phyloP scores from a whole-genome alignment of 371 early-diverging fungal species.

The Mortierella polycephala region DNA sequence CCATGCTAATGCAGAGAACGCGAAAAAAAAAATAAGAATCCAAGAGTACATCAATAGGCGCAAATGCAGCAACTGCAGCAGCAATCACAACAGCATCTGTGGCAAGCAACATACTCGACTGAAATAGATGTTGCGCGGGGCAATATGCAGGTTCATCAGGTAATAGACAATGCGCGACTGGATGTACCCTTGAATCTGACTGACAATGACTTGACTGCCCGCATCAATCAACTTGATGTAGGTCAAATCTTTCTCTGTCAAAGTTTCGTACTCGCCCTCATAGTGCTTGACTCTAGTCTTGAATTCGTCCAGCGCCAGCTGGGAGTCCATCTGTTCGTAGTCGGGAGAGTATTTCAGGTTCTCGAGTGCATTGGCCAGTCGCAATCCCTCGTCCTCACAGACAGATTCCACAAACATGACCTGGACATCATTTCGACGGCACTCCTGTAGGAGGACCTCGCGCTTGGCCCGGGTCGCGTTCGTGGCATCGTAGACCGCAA shows the following conservation, averaged over 20 bases:
- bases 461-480: conserved; percentile 91
- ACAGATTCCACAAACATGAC: conserved; percentile 97
- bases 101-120: conserved; percentile 65
- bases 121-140: conserved; percentile 90
- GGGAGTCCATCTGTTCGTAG: conserved; percentile 78
- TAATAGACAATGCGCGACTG: conserved; percentile 96
- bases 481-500: conserved; percentile 97
- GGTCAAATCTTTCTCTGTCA: conserved; percentile 78
- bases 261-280: conserved; percentile 85
- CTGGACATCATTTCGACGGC: conserved; percentile 74
- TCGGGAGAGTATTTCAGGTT: conserved; percentile 93
- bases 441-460: conserved; percentile 66
- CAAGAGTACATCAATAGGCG: background rate
- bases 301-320: conserved; percentile 87
- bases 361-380: conserved; percentile 89
- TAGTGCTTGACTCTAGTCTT: conserved; percentile 87
- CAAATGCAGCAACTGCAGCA: background rate
- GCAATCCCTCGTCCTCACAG: conserved; percentile 86
- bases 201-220: conserved; percentile 88
- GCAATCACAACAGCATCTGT: conserved; percentile 1
- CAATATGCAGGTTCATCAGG: conserved; percentile 96
- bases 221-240: conserved; percentile 95
- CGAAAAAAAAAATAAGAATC: background rate
- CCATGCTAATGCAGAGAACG: conserved; percentile 75
- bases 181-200: conserved; percentile 90